Evolutionary conservation across 23 red algal species (phyloP).

Genomic region (Gracilaria domingensis): DNA sequence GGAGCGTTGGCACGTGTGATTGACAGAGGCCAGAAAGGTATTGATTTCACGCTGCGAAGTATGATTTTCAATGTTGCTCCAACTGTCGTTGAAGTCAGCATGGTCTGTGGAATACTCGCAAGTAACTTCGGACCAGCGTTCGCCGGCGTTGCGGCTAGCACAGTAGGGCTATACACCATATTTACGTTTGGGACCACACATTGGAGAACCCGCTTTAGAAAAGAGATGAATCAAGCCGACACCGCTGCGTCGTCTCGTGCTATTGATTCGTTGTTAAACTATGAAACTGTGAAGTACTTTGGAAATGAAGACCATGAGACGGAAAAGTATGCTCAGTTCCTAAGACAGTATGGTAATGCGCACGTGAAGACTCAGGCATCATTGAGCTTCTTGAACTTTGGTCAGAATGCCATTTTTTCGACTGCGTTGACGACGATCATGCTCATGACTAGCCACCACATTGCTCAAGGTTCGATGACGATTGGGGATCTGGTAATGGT

Average conservation of each 20-base stretch:
- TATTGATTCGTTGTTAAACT: slow-evolving; percentile 96
- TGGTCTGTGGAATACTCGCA: slow-evolving; percentile 90
- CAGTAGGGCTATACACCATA: slow-evolving; percentile 80
- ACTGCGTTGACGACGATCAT: slow-evolving; percentile 92
- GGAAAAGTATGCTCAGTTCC: slow-evolving; percentile 84
- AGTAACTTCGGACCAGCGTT: slow-evolving; percentile 75
- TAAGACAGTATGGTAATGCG: slow-evolving; percentile 88
- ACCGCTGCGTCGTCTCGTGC: slow-evolving; percentile 86
- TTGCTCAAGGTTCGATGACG: slow-evolving; percentile 80
- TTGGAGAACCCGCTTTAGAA: slow-evolving; percentile 93
- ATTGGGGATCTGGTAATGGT: slow-evolving; percentile 99
- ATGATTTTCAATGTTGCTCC: slow-evolving; percentile 99
- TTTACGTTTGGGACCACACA: slow-evolving; percentile 94
- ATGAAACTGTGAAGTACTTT: slow-evolving; percentile 99
- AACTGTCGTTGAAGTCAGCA: slow-evolving; percentile 83
- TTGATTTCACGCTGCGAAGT: slow-evolving; percentile 94
- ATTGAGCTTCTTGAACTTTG: slow-evolving; percentile 94
- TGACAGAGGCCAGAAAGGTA: slow-evolving; percentile 96
- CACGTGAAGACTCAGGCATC: slow-evolving; percentile 92
- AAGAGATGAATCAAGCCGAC: slow-evolving; percentile 97
- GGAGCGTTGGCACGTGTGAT: slow-evolving; percentile 87
- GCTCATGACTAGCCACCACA: slow-evolving; percentile 89
- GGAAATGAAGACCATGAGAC: slow-evolving; percentile 93
- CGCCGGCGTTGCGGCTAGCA: slow-evolving; percentile 72
- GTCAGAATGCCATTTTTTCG: slow-evolving; percentile 98